Percentiles rank a stretch among this genome's conserved stretches.
Evolutionary conservation across 2,329 filamentous ascomycete genomes (phyloP).

Genomic region (Ceratocystiopsis minuta): DNA sequence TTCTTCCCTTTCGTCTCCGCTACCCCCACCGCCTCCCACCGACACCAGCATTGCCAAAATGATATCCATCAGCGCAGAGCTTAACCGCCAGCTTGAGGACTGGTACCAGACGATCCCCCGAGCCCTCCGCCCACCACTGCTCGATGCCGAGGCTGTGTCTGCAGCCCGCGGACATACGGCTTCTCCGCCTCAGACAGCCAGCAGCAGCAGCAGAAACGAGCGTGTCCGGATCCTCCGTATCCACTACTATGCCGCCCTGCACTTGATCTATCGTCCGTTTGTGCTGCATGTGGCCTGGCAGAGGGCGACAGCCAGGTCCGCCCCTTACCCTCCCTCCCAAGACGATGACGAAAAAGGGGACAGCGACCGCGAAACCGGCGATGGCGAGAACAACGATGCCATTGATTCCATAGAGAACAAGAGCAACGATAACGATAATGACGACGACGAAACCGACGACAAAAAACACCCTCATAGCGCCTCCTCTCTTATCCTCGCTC

Average conservation of each 20-base stretch:
- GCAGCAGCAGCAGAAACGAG: conserved; percentile 18
- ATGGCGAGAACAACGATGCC: no score
- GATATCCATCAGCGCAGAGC: conserved; percentile 17
- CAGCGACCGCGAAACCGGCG: no score
- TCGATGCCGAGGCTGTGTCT: conserved; percentile 13
- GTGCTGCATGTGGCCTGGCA: conserved; percentile 13
- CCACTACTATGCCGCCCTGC: conserved; percentile 54
- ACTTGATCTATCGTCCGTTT: conserved; percentile 52
- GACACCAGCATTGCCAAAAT: conserved; percentile 14
- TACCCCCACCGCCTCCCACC: no score
- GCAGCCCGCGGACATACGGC: no score
- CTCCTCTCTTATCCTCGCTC: conserved; percentile 14
- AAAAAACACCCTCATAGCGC: background rate
- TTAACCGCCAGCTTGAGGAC: conserved; percentile 20
- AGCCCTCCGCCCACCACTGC: conserved; percentile 30
- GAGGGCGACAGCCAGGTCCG: background rate
- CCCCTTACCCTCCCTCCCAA: background rate
- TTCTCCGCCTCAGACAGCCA: no score
- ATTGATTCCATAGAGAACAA: no score
- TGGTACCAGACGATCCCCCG: conserved; percentile 21
- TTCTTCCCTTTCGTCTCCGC: no score
- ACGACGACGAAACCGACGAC: no score
- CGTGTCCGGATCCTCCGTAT: conserved; percentile 51
- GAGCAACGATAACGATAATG: no score
- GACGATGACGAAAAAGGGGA: no score